Evolutionary conservation across 148 eudicot species (phyloP), one percentile per base, ranked within the genome.

Genomic region (Fallopia convolvulus): DNA sequence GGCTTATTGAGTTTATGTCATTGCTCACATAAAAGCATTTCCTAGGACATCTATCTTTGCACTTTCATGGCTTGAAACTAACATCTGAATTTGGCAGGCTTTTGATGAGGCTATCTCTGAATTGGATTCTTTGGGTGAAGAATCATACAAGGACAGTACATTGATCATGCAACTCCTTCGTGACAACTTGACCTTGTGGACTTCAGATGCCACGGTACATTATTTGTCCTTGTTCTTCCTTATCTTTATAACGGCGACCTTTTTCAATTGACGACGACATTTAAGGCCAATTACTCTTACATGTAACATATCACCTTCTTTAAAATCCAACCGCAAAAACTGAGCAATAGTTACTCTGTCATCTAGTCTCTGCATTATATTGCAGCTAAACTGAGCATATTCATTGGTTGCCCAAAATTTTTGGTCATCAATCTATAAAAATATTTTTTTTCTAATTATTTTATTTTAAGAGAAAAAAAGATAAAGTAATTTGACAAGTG

Each of bases 61-160:
- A n/a, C 26, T 56, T 56, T 56, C 63, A 56, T n/a, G 63, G 32
- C 63, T 20, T 50, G n/a, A 15, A 50, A 50, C 55, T 14, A 50
- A 12, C 55, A 52, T 1, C 56, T 63, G 26, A 10, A 13, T 74
- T 32, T 82, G 42, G 13, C 75, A 89, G 92, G 92, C 92, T 63
- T 89, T 89, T 79, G 92, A 89, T 77, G 92, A 89, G 83, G 92
- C 92, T 32, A 89, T 89, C 61, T 79, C 92, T 33, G 92, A 89
- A 84, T 80, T 89, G 53, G 92, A 89, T 58, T 87, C 92, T 39
- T 74, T 89, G 84, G 92, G 92, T 20, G 92, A 89, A 83, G 92
- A 89, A 70, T 89, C 92, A 36, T 89, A 89, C 88, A 89, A 89
- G 83, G 92, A 89, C 77, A 89, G 92, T 83, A 89, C 92, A 61